Evolutionary conservation across 2,329 filamentous ascomycete genomes (phyloP), one percentile per base, ranked within the genome.

Genomic region (Scytalidium sp.): DNA sequence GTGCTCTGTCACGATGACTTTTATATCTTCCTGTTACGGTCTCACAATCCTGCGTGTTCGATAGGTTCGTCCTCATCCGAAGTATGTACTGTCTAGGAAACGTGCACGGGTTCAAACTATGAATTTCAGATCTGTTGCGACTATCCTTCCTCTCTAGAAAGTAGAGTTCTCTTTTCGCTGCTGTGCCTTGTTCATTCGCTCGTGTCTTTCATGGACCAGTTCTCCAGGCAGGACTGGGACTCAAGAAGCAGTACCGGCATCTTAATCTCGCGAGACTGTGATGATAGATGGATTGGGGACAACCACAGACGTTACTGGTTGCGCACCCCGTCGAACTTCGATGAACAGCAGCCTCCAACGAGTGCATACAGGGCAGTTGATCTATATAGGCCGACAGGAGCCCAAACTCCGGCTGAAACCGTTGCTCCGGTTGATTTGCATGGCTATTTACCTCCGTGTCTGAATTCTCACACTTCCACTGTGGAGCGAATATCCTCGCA

Each of bases 181-280:
- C 32, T n/a, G 13, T 36, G n/a, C 15, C 17, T 36, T 36, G 7
- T 5, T 36, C 17, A 6, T 36, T 36, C 32, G 7, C 17, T 36
- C 32, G 13, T 36, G 32, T 25, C 29, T 19, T 53, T 46, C 52
- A 62, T 62, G 58, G 57, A 56, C 52, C 51, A 56, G 44, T 46
- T 45, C 45, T 21, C 51, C 19, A 51, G 47, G 47, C 49, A 43
- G 41, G 50, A 51, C 47, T 51, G 50, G 44, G 55, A 47, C 46
- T 50, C 47, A 41, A 53, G 54, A 47, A 54, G 43, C 50, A 52
- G 21, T 51, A 56, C 47, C 47, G 44, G 52, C 25, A 50, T 48
- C 40, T 51, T 51, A 10, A 53, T 52, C 56, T 53, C 47, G 41
- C 49, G 52, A 11, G 45, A 52, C 15, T 46, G 54, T 13, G 22